Base-by-base conservation (phyloP, 495 filamentous ascomycete species). In the Elaphomyces granulatus region DNA sequence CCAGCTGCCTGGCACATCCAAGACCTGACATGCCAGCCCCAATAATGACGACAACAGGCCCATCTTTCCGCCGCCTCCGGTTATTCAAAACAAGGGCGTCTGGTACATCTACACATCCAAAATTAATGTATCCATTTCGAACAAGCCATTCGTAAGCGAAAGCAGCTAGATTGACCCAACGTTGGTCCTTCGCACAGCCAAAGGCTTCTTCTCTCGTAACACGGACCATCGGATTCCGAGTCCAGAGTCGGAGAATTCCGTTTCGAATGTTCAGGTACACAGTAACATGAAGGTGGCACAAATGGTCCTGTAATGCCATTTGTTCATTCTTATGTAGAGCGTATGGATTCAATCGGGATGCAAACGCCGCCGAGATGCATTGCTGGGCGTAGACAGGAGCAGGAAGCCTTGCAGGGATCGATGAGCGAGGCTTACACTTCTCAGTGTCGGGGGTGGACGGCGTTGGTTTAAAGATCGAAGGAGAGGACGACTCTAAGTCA, bases 201-300 rank as follows among this genome's bases (percentile, higher is more conserved):
- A 84, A 67, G 6, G 90, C 92, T 58, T 96, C 90, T 49, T 94
- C 83, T 20, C 76, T 70, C 12, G 78, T 82, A 16, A 99, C 87
- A 48, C 75, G 72, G 32, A 93, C 80, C 51, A 92, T 77, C 1
- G 90, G 84, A 57, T 99, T 95, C 45, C 78, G 72, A 8, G 81
- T 74, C 87, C 87, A 99, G 28, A 96, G 63, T 39, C 92, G 72
- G 19, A 99, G 61, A 45, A 96, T 94, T 3, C 87, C 86, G 58
- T 99, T 99, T 42, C 90, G 71, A 43, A 99, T 94, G 58, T 94
- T 95, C 20, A 99, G 61, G 56, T 96, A 99, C n/a, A 81, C 80
- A 8, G 90, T 93, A 40, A 96, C 85, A 51, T 99, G 88, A 21
- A 78, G 66, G 48, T 83, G 78, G 53, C 78, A 92, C 42, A 99